Evolutionary conservation across 148 eudicot species (phyloP), one percentile per base, ranked within the genome.

Genomic region (Limonium bicolor): DNA sequence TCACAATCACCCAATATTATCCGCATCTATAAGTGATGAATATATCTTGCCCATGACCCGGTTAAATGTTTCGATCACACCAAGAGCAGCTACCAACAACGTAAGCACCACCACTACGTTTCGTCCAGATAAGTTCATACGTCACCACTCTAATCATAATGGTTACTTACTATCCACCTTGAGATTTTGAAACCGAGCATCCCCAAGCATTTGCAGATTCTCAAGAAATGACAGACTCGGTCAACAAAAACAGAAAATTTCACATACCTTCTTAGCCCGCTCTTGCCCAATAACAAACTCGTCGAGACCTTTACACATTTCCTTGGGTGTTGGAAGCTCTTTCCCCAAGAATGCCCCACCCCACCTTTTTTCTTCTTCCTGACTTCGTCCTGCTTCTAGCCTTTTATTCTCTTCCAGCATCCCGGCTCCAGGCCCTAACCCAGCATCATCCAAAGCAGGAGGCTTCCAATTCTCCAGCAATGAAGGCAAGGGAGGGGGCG

Each of bases 261-360:
- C 11, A 7, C n/a, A 16, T 11, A 85, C 94, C 96, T 82, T 86
- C 59, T 86, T 86, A 5, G 94, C 94, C 55, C 36, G 69, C 29
- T 82, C 70, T 54, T 86, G 94, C 22, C 96, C 96, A 53, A 86
- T 73, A 35, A 82, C 94, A 76, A 76, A 82, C 48, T 76, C 75
- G 54, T 71, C 76, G 27, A 86, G 85, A 32, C 67, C 69, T 48
- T 53, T 70, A 30, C 73, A 56, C 16, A 86, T 86, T 75, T 78
- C 85, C 64, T 76, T 86, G 0, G 96, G 96, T 0, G 96, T 86
- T 0, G 80, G 88, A 56, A 86, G 66, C 19, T 65, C 72, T 60
- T 66, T 71, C 60, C 80, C 86, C 58, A 62, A 50, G 32, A 64
- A 63, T 16, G 72, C 63, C 34, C 77, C 72, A 5, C 71, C 77